phyloP scores from a whole-genome alignment of 305 asterid genomes.

The Plantago coronopus region DNA sequence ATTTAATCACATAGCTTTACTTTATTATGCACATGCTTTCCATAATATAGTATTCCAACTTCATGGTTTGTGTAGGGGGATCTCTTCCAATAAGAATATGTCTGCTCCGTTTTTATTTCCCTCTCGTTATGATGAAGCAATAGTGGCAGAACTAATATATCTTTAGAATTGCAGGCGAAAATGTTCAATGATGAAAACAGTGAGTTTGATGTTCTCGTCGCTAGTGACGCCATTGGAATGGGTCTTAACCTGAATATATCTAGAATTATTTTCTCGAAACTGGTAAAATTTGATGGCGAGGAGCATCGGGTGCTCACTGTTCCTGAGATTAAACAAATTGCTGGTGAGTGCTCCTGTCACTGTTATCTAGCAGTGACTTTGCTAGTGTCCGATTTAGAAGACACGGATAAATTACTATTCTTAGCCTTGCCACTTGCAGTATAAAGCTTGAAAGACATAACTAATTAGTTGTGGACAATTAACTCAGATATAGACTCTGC shows the following conservation, averaged over 20 bases:
- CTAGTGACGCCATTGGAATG: constrained; percentile 99
- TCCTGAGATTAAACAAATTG: constrained; percentile 95
- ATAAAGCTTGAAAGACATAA: no score
- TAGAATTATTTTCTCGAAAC: constrained; percentile 74
- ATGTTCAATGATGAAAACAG: constrained; percentile 86
- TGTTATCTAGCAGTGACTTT: not conserved
- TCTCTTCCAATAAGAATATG: constrained; percentile 3
- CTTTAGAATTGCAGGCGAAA: constrained; percentile 84
- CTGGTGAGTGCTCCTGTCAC: constrained; percentile 46
- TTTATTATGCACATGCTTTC: not conserved
- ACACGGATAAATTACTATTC: not conserved
- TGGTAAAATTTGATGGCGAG: constrained; percentile 76
- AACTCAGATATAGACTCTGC: no score
- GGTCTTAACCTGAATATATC: constrained; percentile 97
- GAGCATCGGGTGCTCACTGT: constrained; percentile 69
- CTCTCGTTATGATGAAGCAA: constrained; percentile 19
- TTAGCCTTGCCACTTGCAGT: no score
- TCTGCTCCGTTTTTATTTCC: constrained; percentile 12
- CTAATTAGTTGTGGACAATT: no score
- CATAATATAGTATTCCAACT: not conserved
- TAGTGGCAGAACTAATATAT: constrained; percentile 45
- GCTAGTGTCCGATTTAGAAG: not conserved
- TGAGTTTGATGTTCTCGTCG: constrained; percentile 84
- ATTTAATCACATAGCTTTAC: not conserved
- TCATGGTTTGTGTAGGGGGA: constrained; percentile 5